A percentile compares a stretch with the other conserved stretches of the same genome.
Conservation (phyloP, 345 rosid species). For the Salix koriyanagi region DNA sequence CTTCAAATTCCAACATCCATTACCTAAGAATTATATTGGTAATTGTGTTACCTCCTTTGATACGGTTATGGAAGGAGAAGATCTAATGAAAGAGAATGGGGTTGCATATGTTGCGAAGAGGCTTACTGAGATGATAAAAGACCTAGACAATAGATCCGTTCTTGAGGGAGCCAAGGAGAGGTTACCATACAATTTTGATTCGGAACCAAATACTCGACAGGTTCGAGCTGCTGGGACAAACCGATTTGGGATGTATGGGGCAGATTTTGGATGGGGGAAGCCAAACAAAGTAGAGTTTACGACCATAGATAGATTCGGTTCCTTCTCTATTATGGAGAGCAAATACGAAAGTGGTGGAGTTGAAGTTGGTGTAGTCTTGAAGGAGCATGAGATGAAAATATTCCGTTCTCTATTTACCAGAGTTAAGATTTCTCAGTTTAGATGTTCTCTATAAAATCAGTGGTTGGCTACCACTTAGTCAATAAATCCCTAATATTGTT, state of each 20-base stretch:
- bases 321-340: constrained; percentile 27
- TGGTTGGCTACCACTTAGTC: too few relatives aligned
- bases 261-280: constrained; percentile 13
- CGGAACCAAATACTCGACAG: too few relatives aligned
- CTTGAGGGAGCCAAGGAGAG: too few relatives aligned
- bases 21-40: constrained; percentile 37
- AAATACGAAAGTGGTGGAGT: constrained; percentile 29
- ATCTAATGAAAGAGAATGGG: too few relatives aligned
- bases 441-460: too few relatives aligned
- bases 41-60: constrained; percentile 25
- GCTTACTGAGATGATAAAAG: too few relatives aligned
- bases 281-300: constrained; percentile 3
- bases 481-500: too few relatives aligned
- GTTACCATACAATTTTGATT: too few relatives aligned
- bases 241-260: neutral
- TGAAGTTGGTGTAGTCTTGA: constrained; percentile 27
- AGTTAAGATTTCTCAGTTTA: too few relatives aligned
- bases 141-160: too few relatives aligned
- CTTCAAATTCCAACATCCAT: too few relatives aligned
- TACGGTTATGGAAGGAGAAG: neutral
- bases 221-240: constrained; percentile 1
- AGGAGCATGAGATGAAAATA: neutral
- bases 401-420: neutral
- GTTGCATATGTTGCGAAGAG: too few relatives aligned
- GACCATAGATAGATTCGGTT: constrained; percentile 11